Conservation (phyloP, 2,329 filamentous ascomycete species). For the Ophiostoma novo-ulmi region DNA sequence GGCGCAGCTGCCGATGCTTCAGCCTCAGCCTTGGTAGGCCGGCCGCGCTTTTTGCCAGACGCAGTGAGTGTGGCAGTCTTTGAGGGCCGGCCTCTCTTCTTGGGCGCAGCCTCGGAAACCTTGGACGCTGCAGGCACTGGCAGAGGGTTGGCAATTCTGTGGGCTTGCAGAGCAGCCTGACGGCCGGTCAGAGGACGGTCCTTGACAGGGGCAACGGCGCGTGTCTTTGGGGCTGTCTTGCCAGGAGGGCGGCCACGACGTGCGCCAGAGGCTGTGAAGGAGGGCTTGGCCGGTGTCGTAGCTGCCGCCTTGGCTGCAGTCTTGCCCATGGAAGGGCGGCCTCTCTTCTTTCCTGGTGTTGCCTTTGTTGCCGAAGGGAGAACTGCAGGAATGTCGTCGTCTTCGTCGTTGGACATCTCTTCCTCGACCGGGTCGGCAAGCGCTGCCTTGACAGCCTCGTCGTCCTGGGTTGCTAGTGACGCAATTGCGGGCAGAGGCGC, state of each 20-base stretch:
- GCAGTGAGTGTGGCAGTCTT: background rate
- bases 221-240: slow-evolving; percentile 6
- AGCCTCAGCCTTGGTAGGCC: background rate
- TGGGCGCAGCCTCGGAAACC: background rate
- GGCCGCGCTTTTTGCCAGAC: slow-evolving; percentile 13
- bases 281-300: background rate
- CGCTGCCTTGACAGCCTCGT: background rate
- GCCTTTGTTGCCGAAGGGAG: background rate
- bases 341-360: slow-evolving; percentile 13
- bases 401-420: background rate
- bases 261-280: slow-evolving; percentile 11
- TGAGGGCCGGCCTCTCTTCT: slow-evolving; percentile 16
- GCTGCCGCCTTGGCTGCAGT: slow-evolving; percentile 6
- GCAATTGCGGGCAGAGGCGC: background rate
- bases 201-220: background rate
- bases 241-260: slow-evolving; percentile 22
- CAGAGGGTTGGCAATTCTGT: slow-evolving; percentile 17
- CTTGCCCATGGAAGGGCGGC: slow-evolving; percentile 14
- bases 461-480: background rate
- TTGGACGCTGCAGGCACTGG: background rate
- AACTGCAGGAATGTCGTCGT: slow-evolving; percentile 13
- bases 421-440: background rate
- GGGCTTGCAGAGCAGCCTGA: slow-evolving; percentile 20
- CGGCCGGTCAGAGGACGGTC: slow-evolving; percentile 20
- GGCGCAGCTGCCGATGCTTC: background rate